Conservation (phyloP, 805 yeast genomes). For the Metschnikowia henanensis region DNA sequence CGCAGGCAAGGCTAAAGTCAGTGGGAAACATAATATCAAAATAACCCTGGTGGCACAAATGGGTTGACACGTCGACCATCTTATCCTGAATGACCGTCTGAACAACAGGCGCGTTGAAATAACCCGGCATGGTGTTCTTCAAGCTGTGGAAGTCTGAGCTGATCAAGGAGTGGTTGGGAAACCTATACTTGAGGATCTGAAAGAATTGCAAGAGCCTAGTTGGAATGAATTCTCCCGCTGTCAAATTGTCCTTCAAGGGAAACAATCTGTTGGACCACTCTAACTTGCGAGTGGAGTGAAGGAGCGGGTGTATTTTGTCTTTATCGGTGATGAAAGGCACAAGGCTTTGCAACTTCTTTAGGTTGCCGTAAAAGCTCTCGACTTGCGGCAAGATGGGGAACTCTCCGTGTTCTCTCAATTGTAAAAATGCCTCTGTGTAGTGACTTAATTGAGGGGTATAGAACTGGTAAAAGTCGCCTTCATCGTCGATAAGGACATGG, state of each 20-base stretch:
- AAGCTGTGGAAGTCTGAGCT: conserved; percentile 63
- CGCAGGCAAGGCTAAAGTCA: conserved; percentile 61
- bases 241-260: conserved; percentile 66
- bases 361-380: conserved; percentile 22
- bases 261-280: conserved; percentile 48
- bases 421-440: conserved; percentile 55
- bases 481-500: conserved; percentile 66
- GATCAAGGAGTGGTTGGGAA: conserved; percentile 76
- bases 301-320: conserved; percentile 56
- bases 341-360: conserved; percentile 26
- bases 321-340: conserved; percentile 30
- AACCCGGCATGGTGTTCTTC: conserved; percentile 53
- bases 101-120: conserved; percentile 71
- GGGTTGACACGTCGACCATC: conserved; percentile 70
- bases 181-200: conserved; percentile 57
- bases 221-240: conserved; percentile 81
- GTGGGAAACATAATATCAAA: conserved; percentile 89
- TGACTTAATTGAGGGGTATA: conserved; percentile 61
- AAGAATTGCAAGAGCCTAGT: conserved; percentile 68
- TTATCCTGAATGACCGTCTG: conserved; percentile 69
- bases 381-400: conserved; percentile 34
- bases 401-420: conserved; percentile 50
- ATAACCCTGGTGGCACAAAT: conserved; percentile 82
- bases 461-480: conserved; percentile 75
- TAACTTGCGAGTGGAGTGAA: conserved; percentile 46